Percentiles rank a stretch among this genome's conserved stretches.
Conservation (phyloP, 2,329 filamentous ascomycete genomes). For the Aspergillus thermomutatus region DNA sequence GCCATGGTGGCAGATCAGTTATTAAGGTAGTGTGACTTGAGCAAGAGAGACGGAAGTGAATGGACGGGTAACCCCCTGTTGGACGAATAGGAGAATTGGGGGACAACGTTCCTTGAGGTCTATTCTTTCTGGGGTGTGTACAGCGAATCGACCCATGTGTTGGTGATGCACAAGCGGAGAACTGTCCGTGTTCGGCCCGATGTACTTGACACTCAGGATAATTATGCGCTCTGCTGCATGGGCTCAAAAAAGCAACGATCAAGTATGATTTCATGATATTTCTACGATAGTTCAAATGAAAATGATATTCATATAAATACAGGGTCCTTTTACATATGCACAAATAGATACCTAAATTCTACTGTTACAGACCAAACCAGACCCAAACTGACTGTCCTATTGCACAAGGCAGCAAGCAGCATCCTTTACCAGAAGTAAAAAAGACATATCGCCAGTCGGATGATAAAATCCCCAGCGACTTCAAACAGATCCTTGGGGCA, state of each 20-base stretch:
- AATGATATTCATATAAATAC: background rate
- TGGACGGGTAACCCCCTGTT: constrained; percentile 4
- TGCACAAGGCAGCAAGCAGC: background rate
- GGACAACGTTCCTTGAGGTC: background rate
- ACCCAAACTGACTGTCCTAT: background rate
- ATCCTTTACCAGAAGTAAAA: background rate
- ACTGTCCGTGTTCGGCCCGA: constrained; percentile 2
- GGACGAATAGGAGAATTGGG: constrained; percentile 3
- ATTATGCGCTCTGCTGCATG: background rate
- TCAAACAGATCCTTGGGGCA: background rate
- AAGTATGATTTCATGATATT: background rate
- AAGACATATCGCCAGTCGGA: background rate
- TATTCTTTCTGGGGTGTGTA: background rate
- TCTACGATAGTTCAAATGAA: background rate
- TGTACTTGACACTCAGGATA: background rate
- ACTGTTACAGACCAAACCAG: background rate
- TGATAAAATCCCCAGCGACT: background rate
- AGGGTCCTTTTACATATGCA: background rate
- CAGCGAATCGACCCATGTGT: background rate
- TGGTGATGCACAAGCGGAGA: background rate
- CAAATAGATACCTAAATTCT: background rate
- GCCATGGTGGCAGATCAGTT: constrained; percentile 28
- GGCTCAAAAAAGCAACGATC: background rate
- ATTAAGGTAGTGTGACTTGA: constrained; percentile 17
- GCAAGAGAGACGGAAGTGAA: constrained; percentile 18